A percentile compares a stretch with the other conserved stretches of the same genome.
These are phyloP conservation scores for Triangularia verruculosa DNA, from an alignment of 2,329 filamentous ascomycete species.

Conservation along the genomic window DNA sequence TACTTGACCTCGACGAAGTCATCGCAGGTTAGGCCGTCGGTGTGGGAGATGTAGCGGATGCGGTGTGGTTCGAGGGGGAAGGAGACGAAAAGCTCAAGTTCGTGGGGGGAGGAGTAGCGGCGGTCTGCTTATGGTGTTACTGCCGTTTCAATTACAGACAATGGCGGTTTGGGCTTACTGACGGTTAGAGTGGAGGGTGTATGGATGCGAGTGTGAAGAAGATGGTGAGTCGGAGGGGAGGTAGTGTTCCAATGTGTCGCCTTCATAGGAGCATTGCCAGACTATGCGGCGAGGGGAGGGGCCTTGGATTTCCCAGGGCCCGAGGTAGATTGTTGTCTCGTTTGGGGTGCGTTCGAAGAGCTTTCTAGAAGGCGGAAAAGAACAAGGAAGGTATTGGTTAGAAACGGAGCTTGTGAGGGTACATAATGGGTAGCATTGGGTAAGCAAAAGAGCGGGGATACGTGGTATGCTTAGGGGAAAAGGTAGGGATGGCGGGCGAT, in stretches of 20 bases:
- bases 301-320: conserved; percentile 51
- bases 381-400: conserved; percentile 17
- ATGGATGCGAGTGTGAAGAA: conserved; percentile 41
- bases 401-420: conserved; percentile 9
- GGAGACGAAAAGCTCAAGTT: conserved; percentile 48
- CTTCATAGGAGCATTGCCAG: conserved; percentile 53
- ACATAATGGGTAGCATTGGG: not conserved
- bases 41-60: conserved; percentile 45
- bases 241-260: conserved; percentile 51
- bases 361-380: conserved; percentile 35
- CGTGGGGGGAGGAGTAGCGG: conserved; percentile 47
- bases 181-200: conserved; percentile 49
- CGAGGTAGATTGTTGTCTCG: conserved; percentile 50
- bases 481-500: conserved; percentile 14
- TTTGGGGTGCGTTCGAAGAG: conserved; percentile 49
- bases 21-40: conserved; percentile 49
- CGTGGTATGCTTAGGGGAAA: conserved; percentile 1
- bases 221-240: conserved; percentile 44
- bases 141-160: too few species aligned
- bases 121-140: too few species aligned
- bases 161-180: too few species aligned
- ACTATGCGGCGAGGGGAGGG: conserved; percentile 47
- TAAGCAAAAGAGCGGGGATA: not conserved
- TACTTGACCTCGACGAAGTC: conserved; percentile 48
- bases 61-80: conserved; percentile 47